phyloP scores from a whole-genome alignment of 2,329 filamentous ascomycete species.

The Bertia moriformis region DNA sequence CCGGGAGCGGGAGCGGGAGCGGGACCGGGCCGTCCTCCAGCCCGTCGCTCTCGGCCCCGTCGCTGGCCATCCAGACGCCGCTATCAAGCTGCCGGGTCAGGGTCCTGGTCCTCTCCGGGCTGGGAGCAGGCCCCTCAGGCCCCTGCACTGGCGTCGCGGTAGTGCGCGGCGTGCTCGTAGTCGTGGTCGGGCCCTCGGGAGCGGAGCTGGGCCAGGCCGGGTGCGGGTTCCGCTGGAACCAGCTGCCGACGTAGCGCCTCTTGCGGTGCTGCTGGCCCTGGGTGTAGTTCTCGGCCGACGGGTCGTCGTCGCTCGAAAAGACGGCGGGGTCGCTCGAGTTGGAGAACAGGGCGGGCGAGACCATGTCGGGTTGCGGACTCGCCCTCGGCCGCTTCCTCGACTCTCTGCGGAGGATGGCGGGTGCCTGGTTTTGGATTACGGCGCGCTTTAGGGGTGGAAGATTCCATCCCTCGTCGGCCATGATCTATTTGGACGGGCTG shows the following conservation, averaged over 20 bases:
- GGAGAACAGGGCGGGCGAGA: constrained; percentile 22
- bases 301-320: constrained; percentile 62
- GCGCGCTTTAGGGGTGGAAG: constrained; percentile 5
- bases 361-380: constrained; percentile 13
- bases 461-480: constrained; percentile 3
- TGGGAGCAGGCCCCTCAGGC: constrained; percentile 12
- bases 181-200: constrained; percentile 26
- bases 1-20: constrained; percentile 15
- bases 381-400: constrained; percentile 24
- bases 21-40: no score
- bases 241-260: constrained; percentile 50
- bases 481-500: no score
- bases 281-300: constrained; percentile 49
- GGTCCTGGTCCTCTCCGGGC: constrained; percentile 31
- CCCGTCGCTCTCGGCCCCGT: constrained; percentile 32
- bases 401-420: no score
- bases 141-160: constrained; percentile 13
- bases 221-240: constrained; percentile 52
- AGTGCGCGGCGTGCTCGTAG: constrained; percentile 8
- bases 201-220: constrained; percentile 32
- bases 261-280: constrained; percentile 34
- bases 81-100: constrained; percentile 51
- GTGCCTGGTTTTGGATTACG: no score
- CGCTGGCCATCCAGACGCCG: constrained; percentile 55
- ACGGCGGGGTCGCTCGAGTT: constrained; percentile 58